A percentile compares a stretch with the other conserved stretches of the same genome.
These are phyloP conservation scores for Stenogyne calaminthoides DNA, from an alignment of 305 asterid species.

Conservation along the genomic window DNA sequence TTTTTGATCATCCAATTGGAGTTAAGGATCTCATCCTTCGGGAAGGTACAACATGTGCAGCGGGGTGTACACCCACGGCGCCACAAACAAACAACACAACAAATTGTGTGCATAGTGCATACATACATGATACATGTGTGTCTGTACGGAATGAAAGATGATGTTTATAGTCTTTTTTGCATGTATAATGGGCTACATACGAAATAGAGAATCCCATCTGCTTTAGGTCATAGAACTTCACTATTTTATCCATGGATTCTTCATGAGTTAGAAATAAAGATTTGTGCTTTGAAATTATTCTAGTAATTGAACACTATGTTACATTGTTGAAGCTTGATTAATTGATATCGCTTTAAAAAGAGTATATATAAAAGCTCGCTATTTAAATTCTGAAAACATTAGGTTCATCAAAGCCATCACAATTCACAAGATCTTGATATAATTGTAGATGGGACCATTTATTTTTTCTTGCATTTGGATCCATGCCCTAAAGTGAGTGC, in stretches of 20 bases:
- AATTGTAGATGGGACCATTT: slow-evolving; percentile 6
- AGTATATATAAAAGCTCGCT: not conserved
- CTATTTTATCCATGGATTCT: slow-evolving; percentile 9
- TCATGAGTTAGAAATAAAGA: not conserved
- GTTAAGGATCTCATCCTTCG: slow-evolving; percentile 9
- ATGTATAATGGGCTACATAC: slow-evolving; percentile 38
- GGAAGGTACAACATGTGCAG: slow-evolving; percentile 24
- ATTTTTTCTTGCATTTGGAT: slow-evolving; percentile 25
- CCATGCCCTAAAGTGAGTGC: slow-evolving; percentile 32
- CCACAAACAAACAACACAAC: slow-evolving; percentile 8
- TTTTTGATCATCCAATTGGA: slow-evolving; percentile 34
- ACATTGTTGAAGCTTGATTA: not conserved
- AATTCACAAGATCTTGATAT: slow-evolving; percentile 15
- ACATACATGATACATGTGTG: not conserved
- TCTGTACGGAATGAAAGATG: slow-evolving; percentile 29
- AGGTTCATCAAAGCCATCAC: not conserved
- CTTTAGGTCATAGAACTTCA: not conserved
- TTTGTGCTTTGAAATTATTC: not conserved
- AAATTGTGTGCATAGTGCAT: slow-evolving; percentile 2
- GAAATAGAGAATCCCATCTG: slow-evolving; percentile 26
- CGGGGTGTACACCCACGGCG: slow-evolving; percentile 26
- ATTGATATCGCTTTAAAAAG: not conserved
- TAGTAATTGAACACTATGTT: not conserved
- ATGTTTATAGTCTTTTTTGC: slow-evolving; percentile 28
- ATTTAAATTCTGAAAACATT: not conserved